These are phyloP conservation scores for Epichloe hybrida DNA, from an alignment of 2,329 filamentous ascomycete genomes.

Conservation along the genomic window DNA sequence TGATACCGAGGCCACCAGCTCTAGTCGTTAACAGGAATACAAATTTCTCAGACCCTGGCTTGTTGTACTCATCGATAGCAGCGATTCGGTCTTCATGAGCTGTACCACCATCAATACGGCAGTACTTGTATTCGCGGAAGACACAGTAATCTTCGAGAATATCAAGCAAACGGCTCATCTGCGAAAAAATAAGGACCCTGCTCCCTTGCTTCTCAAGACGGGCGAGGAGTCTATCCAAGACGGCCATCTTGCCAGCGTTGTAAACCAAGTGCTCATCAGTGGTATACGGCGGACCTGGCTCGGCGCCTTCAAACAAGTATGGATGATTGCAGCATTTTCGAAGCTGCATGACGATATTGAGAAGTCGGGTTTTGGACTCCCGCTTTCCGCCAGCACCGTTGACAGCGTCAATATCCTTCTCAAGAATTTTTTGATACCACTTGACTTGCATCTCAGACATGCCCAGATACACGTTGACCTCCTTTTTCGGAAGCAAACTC, in stretches of 20 bases:
- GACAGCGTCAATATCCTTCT: constrained; percentile 97
- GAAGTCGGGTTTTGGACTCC: constrained; percentile 88
- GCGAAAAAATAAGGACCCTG: constrained; percentile 95
- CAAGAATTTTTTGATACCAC: constrained; percentile 97
- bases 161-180: constrained; percentile 95
- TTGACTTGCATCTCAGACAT: constrained; percentile 99
- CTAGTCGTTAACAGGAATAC: constrained; percentile 90
- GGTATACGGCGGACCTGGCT: constrained; percentile 93
- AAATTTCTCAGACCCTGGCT: constrained; percentile 87
- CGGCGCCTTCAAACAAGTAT: constrained; percentile 93
- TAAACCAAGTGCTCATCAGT: constrained; percentile 91
- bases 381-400: constrained; percentile 93
- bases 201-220: constrained; percentile 78
- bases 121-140: constrained; percentile 89
- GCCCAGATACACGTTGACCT: constrained; percentile 90
- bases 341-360: constrained; percentile 99
- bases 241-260: constrained; percentile 95
- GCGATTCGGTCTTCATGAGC: constrained; percentile 96
- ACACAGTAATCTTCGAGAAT: constrained; percentile 98
- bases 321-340: constrained; percentile 98
- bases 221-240: constrained; percentile 81
- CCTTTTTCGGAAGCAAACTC: constrained; percentile 92
- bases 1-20: constrained; percentile 92
- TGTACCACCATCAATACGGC: constrained; percentile 90
- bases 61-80: constrained; percentile 98